A percentile compares a stretch with the other conserved stretches of the same genome.
Conservation (phyloP, 148 eudicot genomes). For the Camellia granthamiana region DNA sequence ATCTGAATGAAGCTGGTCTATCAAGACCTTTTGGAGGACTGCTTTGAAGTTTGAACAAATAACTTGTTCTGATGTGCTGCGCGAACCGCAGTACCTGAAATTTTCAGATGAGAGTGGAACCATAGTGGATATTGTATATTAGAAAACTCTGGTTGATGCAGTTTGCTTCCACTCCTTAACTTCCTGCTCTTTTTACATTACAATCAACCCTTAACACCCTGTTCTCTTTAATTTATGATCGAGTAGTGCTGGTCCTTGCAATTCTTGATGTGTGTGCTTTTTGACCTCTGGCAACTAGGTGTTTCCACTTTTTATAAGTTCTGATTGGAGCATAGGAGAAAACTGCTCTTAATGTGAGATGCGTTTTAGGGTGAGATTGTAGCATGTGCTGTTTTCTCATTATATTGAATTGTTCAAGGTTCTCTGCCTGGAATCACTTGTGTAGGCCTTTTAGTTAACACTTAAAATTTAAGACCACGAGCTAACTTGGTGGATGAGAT, state of each 20-base stretch:
- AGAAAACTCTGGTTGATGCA: neutral
- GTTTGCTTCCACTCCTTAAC: neutral
- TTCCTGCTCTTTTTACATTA: neutral
- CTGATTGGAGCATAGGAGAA: neutral
- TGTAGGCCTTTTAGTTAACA: neutral
- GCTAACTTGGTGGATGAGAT: too few species aligned
- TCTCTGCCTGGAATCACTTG: neutral
- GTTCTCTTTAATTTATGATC: neutral
- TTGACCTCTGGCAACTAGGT: neutral
- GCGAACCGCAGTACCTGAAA: neutral
- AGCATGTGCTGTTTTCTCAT: neutral
- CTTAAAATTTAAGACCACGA: neutral
- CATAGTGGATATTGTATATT: too few species aligned
- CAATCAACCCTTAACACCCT: neutral
- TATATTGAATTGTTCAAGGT: neutral
- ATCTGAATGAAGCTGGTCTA: too few species aligned
- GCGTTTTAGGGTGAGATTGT: neutral
- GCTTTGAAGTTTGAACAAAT: too few species aligned
- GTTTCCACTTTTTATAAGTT: neutral
- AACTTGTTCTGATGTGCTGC: neutral
- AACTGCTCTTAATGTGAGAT: neutral
- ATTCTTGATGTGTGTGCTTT: neutral
- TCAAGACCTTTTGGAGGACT: too few species aligned
- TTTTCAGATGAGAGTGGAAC: neutral
- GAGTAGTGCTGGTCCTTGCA: neutral